Evolutionary conservation across 2,329 filamentous ascomycete genomes (phyloP).

Genomic region (Pleoardoris graminearum): DNA sequence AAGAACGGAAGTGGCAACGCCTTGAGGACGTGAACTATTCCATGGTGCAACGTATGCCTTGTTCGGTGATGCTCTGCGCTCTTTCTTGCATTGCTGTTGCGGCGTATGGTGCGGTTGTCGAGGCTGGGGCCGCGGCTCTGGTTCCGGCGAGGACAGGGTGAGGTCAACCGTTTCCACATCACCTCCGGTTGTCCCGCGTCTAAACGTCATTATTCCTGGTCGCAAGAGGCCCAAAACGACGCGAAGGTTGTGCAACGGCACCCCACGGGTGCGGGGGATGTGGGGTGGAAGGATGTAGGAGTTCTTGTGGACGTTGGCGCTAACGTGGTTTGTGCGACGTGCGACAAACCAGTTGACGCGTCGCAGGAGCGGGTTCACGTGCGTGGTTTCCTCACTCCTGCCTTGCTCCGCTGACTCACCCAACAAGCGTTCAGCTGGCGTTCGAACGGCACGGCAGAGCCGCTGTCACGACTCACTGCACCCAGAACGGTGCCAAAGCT

Average conservation of each 20-base stretch:
- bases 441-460: constrained; percentile 4
- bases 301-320: neutral
- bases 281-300: neutral
- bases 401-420: neutral
- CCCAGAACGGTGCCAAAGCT: neutral
- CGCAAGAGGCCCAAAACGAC: neutral
- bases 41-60: neutral
- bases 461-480: constrained; percentile 4
- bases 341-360: neutral
- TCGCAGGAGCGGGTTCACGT: neutral
- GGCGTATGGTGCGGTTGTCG: constrained; percentile 11
- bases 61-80: constrained; percentile 10
- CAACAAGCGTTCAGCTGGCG: neutral
- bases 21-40: neutral
- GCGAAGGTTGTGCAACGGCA: neutral
- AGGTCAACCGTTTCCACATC: constrained; percentile 28
- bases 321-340: neutral
- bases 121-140: constrained; percentile 21
- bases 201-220: neutral
- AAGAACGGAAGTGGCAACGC: neutral
- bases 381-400: too few species aligned
- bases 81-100: constrained; percentile 15
- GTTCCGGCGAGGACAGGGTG: constrained; percentile 22
- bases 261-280: constrained; percentile 3
- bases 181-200: neutral